phyloP scores from a whole-genome alignment of 805 yeast species.

The Lipomyces orientalis region DNA sequence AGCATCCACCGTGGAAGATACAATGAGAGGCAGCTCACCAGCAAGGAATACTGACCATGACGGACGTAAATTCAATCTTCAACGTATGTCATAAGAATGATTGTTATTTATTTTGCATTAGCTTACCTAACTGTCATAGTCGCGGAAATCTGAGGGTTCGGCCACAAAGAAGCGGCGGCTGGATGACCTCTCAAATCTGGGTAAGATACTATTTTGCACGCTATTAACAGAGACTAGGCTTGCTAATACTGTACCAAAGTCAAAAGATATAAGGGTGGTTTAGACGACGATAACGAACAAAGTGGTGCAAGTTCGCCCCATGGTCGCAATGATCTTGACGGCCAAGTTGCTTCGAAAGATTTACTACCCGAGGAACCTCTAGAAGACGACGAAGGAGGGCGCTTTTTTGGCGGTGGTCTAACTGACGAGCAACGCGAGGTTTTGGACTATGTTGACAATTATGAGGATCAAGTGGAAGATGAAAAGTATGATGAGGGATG shows the following conservation, averaged over 20 bases:
- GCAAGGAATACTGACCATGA: conserved; percentile 1
- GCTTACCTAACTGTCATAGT: not conserved
- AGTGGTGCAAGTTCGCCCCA: not conserved
- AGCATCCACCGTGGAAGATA: no score
- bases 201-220: not conserved
- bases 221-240: not conserved
- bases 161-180: conserved; percentile 21
- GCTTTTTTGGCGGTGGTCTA: conserved; percentile 39
- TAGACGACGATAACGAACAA: conserved; percentile 20
- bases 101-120: not conserved
- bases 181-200: conserved; percentile 20
- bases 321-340: not conserved
- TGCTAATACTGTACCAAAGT: not conserved
- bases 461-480: conserved; percentile 18
- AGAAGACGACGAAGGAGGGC: conserved; percentile 39
- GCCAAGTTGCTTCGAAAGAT: conserved; percentile 1
- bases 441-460: conserved; percentile 34
- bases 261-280: conserved; percentile 17
- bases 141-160: not conserved
- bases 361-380: conserved; percentile 4
- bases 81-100: conserved; percentile 16
- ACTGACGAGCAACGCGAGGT: conserved; percentile 33
- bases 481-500: conserved; percentile 29
- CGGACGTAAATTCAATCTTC: conserved; percentile 27
- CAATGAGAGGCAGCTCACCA: not conserved